Evolutionary conservation across 139 green algal species (phyloP), one percentile per base, ranked within the genome.

Genomic region (Volvox africanus): DNA sequence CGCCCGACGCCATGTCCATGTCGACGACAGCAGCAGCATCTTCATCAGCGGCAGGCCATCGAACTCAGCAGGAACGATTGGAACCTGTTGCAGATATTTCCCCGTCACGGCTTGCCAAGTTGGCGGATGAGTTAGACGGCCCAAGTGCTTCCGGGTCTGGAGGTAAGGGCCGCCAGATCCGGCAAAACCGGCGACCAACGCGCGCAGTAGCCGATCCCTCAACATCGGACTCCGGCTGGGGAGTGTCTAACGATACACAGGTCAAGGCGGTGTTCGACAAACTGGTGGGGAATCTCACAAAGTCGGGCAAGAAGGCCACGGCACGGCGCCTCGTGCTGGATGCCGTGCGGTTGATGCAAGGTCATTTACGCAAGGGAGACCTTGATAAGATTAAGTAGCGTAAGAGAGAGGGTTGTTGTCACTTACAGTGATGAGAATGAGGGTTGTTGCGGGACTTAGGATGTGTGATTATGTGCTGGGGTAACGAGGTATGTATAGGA

Each of bases 251-350:
- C 14, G 82, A 77, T 1, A 0, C 21, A 33, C 68, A 91, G 85
- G 90, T 86, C 0, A 26, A 28, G 61, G 17, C 17, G 9, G 80
- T 93, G 21, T 77, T 89, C 33, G 79, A 87, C 28, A 93, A 93
- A 86, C 24, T 93, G 32, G 80, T 93, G 22, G 90, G 90, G 13
- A 62, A 81, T 24, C 30, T 93, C 32, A 93, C 85, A 0, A 91
- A 91, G 86, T 68, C 76, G 20, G 90, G 90, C 24, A 76, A 77
- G 32, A 93, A 93, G 80, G 77, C 19, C 16, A 37, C 62, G 20
- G 65, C 83, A 35, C 85, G 88, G 33, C 67, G 68, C 18, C 81
- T 93, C 14, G 68, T 93, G 85, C 36, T 69, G 55, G 86, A 91
- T 32, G 79, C 90, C 1, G 61, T 93, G 85, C 24, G 28, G 68